Conservation (phyloP, 2,329 filamentous ascomycete species). For the Cryphonectria radicalis region DNA sequence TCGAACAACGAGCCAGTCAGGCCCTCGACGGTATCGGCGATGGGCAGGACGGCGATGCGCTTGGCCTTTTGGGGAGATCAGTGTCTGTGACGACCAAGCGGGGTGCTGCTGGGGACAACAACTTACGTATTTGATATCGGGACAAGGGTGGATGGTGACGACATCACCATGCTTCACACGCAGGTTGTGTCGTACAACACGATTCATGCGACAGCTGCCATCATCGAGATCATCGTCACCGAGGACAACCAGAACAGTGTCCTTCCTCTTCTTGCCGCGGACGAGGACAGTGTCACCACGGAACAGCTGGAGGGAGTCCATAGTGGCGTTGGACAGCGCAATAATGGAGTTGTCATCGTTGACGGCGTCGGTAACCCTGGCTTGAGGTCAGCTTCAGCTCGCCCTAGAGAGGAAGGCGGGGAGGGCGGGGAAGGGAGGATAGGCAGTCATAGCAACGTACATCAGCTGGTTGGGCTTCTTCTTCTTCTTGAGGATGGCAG, state of each 20-base stretch:
- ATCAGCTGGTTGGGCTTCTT: conserved; percentile 99
- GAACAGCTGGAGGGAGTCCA: conserved; percentile 98
- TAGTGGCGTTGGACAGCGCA: conserved; percentile 95
- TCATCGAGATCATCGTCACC: conserved; percentile 98
- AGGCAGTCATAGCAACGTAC: conserved; percentile 51
- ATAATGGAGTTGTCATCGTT: conserved; percentile 99
- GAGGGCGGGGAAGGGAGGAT: no score
- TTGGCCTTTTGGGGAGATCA: conserved; percentile 71
- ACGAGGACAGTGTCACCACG: conserved; percentile 97
- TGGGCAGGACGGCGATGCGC: conserved; percentile 96
- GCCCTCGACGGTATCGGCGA: conserved; percentile 97
- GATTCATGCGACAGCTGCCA: conserved; percentile 95
- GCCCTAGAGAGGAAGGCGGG: not conserved
- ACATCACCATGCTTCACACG: conserved; percentile 98
- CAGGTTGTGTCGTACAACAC: conserved; percentile 96
- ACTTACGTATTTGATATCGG: conserved; percentile 99
- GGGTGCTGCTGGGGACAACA: not conserved
- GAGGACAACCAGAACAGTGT: conserved; percentile 96
- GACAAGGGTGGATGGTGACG: conserved; percentile 95
- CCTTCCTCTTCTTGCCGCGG: conserved; percentile 99
- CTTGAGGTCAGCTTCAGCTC: conserved; percentile 32
- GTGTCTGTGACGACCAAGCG: conserved; percentile 26
- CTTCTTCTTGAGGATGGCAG: conserved; percentile 99
- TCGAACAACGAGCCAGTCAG: conserved; percentile 98
- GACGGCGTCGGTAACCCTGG: conserved; percentile 92